phyloP scores from a whole-genome alignment of 192 early-diverging fungal genomes.

The Thoreauomyces humboldtii region DNA sequence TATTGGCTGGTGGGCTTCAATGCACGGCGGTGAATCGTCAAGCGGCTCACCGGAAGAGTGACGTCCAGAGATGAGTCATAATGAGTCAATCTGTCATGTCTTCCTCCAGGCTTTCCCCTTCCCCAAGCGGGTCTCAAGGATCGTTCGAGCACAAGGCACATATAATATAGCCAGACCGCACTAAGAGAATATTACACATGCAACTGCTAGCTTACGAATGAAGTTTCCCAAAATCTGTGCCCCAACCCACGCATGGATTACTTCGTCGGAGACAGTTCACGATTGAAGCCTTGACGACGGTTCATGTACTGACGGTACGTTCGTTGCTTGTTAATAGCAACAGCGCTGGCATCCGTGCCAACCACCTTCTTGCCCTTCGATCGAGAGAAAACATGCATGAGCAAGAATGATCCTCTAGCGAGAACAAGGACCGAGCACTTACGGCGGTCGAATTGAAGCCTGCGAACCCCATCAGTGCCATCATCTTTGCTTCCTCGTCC shows the following conservation, averaged over 20 bases:
- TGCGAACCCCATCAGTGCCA: conserved; percentile 81
- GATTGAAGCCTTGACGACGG: conserved; percentile 67
- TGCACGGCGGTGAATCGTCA: too few relatives aligned
- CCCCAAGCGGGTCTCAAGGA: too few relatives aligned
- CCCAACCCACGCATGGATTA: neutral
- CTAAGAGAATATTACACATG: too few relatives aligned
- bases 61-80: too few relatives aligned
- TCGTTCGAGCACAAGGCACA: too few relatives aligned
- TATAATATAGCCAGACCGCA: too few relatives aligned
- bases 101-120: too few relatives aligned
- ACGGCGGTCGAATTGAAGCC: conserved; percentile 86
- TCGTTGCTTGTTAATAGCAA: conserved; percentile 82
- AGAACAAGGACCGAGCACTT: conserved; percentile 1
- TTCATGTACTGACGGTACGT: conserved; percentile 17
- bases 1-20: too few relatives aligned
- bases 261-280: conserved; percentile 35
- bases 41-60: too few relatives aligned
- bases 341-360: conserved; percentile 70
- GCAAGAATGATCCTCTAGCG: neutral
- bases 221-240: too few relatives aligned
- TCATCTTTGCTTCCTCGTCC: conserved; percentile 76
- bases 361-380: conserved; percentile 70
- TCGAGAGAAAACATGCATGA: neutral
- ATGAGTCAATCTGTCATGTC: too few relatives aligned
- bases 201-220: too few relatives aligned